A percentile compares a stretch with the other conserved stretches of the same genome.
Evolutionary conservation across 805 yeast genomes (phyloP).

Genomic region (Peterozyma toletana): DNA sequence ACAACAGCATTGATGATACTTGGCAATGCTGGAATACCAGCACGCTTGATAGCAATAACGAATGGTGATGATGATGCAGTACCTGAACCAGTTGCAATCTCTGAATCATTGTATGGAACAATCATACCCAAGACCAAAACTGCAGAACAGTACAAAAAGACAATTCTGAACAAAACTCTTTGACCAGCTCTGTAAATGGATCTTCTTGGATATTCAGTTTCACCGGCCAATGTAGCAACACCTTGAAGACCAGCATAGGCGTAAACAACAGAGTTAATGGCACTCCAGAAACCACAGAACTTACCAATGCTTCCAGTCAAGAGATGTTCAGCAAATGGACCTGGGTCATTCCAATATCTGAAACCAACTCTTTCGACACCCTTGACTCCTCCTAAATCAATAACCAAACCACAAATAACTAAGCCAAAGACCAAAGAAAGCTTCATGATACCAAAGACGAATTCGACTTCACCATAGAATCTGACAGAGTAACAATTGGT

Average conservation of each 20-base stretch:
- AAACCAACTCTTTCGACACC: slow-evolving; percentile 55
- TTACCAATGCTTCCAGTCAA: slow-evolving; percentile 29
- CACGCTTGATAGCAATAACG: slow-evolving; percentile 29
- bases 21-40: slow-evolving; percentile 27
- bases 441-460: slow-evolving; percentile 70
- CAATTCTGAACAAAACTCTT: slow-evolving; percentile 23
- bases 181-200: slow-evolving; percentile 22
- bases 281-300: slow-evolving; percentile 36
- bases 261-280: slow-evolving; percentile 30
- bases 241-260: slow-evolving; percentile 26
- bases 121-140: slow-evolving; percentile 26
- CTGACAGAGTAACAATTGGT: slow-evolving; percentile 28
- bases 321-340: slow-evolving; percentile 43
- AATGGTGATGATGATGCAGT: slow-evolving; percentile 29
- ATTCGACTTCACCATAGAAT: slow-evolving; percentile 77
- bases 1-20: slow-evolving; percentile 30
- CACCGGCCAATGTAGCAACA: slow-evolving; percentile 22
- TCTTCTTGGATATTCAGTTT: slow-evolving; percentile 26
- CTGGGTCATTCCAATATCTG: slow-evolving; percentile 46
- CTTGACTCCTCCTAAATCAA: slow-evolving; percentile 89
- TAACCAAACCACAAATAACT: slow-evolving; percentile 64
- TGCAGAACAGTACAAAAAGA: slow-evolving; percentile 21
- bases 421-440: slow-evolving; percentile 70
- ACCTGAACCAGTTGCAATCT: slow-evolving; percentile 15
- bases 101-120: slow-evolving; percentile 22